Evolutionary conservation across 1,284 basidiomycete species (phyloP), one percentile per base, ranked within the genome.

Genomic region (Gomphus bonarii): DNA sequence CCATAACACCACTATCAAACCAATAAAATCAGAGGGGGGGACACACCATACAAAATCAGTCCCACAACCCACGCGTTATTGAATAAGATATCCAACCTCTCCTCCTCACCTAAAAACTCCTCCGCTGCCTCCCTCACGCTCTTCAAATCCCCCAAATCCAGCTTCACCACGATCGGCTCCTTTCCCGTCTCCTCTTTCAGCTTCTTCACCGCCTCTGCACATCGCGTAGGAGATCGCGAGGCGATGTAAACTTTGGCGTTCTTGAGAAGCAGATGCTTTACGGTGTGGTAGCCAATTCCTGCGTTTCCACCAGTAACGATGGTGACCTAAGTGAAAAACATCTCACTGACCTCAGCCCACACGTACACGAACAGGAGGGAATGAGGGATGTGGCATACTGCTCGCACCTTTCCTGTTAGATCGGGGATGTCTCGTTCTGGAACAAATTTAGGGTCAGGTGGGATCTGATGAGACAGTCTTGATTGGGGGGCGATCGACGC

Each of bases 171-270:
- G 5, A 31, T 48, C 25, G 71, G 64, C 40, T 61, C 63, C 8
- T 36, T 50, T n/a, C 38, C 53, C 7, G 43, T 55, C 18, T 53
- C 62, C 18, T 63, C 47, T 61, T 65, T 65, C 58, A 74, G 69
- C 54, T 65, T 60, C 3, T 62, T 58, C 31, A 75, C 70, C 10
- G 73, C 73, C 3, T 67, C 61, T 12, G 59, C 18, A 0, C 69
- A 71, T 30, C 70, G 70, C 20, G 60, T 50, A 33, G 63, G 62
- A 38, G 62, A 65, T 20, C 74, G 67, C 22, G 67, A 68, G 12
- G 69, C 69, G 57, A 76, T 64, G 62, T 72, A 73, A 7, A 77
- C 75, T 31, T 62, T 71, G 7, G 71, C 71, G 20, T 68, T 66
- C 53, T 67, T 63, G 10, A 65, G 62, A 57, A 72, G 69, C 22